Percentiles rank a stretch among this genome's conserved stretches.
These are phyloP conservation scores for Phycomyces nitens DNA, from an alignment of 192 early-diverging fungal genomes.

Conservation along the genomic window DNA sequence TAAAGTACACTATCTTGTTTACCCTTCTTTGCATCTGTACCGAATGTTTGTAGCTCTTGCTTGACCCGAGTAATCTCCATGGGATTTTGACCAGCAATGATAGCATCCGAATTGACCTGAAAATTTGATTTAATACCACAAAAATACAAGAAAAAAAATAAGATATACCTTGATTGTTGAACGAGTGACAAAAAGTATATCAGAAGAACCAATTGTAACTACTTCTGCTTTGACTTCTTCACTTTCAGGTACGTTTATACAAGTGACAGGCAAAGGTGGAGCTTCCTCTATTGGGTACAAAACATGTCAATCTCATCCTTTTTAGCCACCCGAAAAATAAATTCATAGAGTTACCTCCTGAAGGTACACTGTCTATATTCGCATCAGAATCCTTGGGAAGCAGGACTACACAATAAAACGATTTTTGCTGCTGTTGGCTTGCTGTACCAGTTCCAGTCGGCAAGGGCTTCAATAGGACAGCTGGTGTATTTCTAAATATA, in stretches of 20 bases:
- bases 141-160: slow-evolving; percentile 6
- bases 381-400: slow-evolving; percentile 12
- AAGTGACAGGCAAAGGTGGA: slow-evolving; percentile 56
- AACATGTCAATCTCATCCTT: no score
- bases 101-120: slow-evolving; percentile 31
- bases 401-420: slow-evolving; percentile 43
- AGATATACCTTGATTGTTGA: slow-evolving; percentile 45
- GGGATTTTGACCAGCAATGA: slow-evolving; percentile 35
- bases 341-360: slow-evolving; percentile 21
- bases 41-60: slow-evolving; percentile 36
- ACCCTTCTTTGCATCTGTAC: slow-evolving; percentile 26
- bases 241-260: slow-evolving; percentile 38
- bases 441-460: slow-evolving; percentile 32
- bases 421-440: slow-evolving; percentile 18
- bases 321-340: no score
- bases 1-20: neutral
- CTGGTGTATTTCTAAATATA: slow-evolving; percentile 64
- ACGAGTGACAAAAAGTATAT: slow-evolving; percentile 59
- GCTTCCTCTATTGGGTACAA: slow-evolving; percentile 14
- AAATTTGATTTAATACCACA: slow-evolving; percentile 1
- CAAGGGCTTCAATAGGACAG: slow-evolving; percentile 54
- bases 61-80: slow-evolving; percentile 21
- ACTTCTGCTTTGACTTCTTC: slow-evolving; percentile 35
- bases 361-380: neutral
- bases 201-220: slow-evolving; percentile 41